These are phyloP conservation scores for Inga leiocalycina DNA, from an alignment of 306 rosid species.

Conservation along the genomic window DNA sequence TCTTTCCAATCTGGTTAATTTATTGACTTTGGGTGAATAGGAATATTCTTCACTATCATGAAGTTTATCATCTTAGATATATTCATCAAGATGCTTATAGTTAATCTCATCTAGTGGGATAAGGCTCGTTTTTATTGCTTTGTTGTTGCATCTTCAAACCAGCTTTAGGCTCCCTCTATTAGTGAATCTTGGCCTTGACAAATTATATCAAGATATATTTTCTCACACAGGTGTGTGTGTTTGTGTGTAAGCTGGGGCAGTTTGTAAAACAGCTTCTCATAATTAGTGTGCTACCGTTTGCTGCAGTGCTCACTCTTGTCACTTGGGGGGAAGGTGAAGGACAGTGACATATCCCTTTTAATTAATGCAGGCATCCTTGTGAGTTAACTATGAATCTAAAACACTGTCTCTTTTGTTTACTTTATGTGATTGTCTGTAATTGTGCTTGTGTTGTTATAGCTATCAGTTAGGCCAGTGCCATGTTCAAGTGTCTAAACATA, in stretches of 20 bases:
- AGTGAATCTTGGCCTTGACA: background rate
- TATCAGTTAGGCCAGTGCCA: background rate
- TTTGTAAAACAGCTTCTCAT: constrained; percentile 27
- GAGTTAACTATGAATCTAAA: constrained; percentile 46
- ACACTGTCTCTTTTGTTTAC: constrained; percentile 5
- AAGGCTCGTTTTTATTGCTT: background rate
- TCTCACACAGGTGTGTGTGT: background rate
- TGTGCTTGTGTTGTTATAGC: background rate
- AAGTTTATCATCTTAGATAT: constrained; percentile 14
- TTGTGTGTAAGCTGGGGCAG: background rate
- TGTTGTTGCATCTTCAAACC: background rate
- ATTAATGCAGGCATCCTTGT: constrained; percentile 86
- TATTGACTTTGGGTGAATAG: constrained; percentile 14
- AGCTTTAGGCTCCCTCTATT: background rate
- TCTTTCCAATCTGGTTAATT: constrained; percentile 10
- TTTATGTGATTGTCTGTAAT: constrained; percentile 1
- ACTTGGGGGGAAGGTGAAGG: constrained; percentile 88
- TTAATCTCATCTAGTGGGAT: background rate
- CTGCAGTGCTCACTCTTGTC: constrained; percentile 81
- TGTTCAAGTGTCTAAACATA: background rate
- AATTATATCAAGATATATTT: background rate
- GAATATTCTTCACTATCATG: background rate
- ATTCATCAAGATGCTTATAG: background rate
- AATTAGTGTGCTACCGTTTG: constrained; percentile 23
- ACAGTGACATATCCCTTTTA: constrained; percentile 75